Base-by-base conservation (phyloP, 257 asterid genomes). In the Solanum medicagineum region DNA sequence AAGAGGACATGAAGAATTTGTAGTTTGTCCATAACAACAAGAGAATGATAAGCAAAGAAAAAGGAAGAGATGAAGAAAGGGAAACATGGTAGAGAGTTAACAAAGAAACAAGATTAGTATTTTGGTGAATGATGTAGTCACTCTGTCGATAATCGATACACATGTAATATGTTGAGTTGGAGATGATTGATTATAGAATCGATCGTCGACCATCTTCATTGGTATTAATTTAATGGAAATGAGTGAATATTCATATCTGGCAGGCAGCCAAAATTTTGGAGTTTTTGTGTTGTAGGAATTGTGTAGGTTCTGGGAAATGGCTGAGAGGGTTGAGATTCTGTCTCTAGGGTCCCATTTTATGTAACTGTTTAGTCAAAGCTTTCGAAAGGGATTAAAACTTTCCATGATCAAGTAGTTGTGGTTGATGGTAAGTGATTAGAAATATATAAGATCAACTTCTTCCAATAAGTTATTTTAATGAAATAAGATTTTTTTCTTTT, bases 1-100 rank as follows among this genome's bases (percentile, higher is more conserved):
- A 24, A 96, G 89, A 3, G 98, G 98, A 81, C 99, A 96, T 40
- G 88, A 11, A 77, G 81, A 87, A 88, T 82, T 87, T 77, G 91
- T 7, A 15, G 0, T 49, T 94, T 47, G 59, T 3, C 47, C 83
- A 77, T 53, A 3, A 9, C 83, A 15, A 16, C 65, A 26, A 24
- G 49, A 2, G 24, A 53, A 79, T 19, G 83, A 53, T 16, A 79
- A 32, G 45, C 36, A n/a, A 4, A 79, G 47, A 79, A 79, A 79
- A 10, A 79, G 3, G 16, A 79, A 16, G 47, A 79, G 11, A 53
- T 19, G 65, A 16, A 53, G 47, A 10, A 79, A 6, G 5, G 47
- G 17, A 12, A 79, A 79, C 83, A 79, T 79, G 49, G 26, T 77
- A 6, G 55, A 1, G 29, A 32, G 51, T 0, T 16, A 4, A 36